Percentiles rank a stretch among this genome's conserved stretches.
These are phyloP conservation scores for Crithidia bombi DNA, from an alignment of 208 protist species.

Conservation along the genomic window DNA sequence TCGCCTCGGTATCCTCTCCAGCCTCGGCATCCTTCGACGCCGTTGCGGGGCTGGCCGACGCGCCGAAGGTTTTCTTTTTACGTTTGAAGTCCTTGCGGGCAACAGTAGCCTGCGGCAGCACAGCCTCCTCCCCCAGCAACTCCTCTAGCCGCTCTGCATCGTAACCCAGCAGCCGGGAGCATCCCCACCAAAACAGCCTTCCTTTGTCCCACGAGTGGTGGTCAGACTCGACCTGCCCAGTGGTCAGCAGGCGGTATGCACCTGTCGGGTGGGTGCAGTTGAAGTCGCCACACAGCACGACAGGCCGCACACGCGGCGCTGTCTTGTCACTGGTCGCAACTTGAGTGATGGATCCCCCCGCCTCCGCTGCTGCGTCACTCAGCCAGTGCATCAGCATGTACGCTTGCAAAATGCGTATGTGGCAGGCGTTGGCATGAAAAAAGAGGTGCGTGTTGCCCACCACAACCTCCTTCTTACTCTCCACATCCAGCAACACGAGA, in stretches of 20 bases:
- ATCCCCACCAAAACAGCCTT: constrained; percentile 85
- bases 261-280: constrained; percentile 89
- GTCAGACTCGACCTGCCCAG: constrained; percentile 57
- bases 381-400: constrained; percentile 70
- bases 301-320: constrained; percentile 9
- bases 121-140: constrained; percentile 28
- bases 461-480: constrained; percentile 58
- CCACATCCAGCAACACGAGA: constrained; percentile 47
- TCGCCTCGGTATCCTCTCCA: neutral
- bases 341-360: neutral
- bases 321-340: too few relatives aligned
- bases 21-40: neutral
- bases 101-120: constrained; percentile 16
- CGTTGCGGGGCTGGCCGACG: neutral
- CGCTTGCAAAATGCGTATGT: constrained; percentile 89
- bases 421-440: constrained; percentile 89
- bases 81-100: constrained; percentile 23
- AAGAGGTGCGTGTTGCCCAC: constrained; percentile 93
- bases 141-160: constrained; percentile 45
- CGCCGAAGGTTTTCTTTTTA: constrained; percentile 11
- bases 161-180: constrained; percentile 70
- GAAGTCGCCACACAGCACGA: constrained; percentile 88
- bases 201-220: constrained; percentile 89
- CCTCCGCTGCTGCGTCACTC: constrained; percentile 2
- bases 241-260: constrained; percentile 81